Evolutionary conservation across 495 filamentous ascomycete genomes (phyloP).

Genomic region (Trichocladium uniseriatum): DNA sequence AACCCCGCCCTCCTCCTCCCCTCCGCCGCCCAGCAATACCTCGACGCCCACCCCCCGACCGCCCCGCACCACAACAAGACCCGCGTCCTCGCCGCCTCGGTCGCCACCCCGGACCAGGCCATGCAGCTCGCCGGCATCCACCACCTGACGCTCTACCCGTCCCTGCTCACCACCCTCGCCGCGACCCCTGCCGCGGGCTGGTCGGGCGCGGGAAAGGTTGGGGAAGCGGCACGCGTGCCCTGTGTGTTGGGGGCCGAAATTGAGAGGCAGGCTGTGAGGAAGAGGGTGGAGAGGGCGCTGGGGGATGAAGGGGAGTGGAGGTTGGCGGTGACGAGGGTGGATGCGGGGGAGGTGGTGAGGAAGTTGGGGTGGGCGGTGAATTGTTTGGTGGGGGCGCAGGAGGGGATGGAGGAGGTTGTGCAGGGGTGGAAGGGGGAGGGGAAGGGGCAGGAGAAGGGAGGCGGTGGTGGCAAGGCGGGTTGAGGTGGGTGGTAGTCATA

Average conservation of each 20-base stretch:
- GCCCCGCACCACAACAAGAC: constrained; percentile 26
- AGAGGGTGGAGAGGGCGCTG: constrained; percentile 13
- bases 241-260: neutral
- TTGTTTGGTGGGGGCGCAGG: constrained; percentile 53
- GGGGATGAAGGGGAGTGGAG: constrained; percentile 40
- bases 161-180: constrained; percentile 39
- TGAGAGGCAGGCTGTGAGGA: too few species aligned
- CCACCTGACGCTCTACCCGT: constrained; percentile 49
- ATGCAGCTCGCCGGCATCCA: constrained; percentile 48
- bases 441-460: too few species aligned
- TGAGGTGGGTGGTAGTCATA: too few species aligned
- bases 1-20: constrained; percentile 43
- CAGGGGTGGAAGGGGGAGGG: too few species aligned
- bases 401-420: constrained; percentile 41
- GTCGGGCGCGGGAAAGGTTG: constrained; percentile 9
- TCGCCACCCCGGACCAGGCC: constrained; percentile 48
- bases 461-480: too few species aligned
- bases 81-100: constrained; percentile 47
- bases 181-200: constrained; percentile 25
- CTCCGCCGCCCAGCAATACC: constrained; percentile 45
- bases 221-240: constrained; percentile 10
- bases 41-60: constrained; percentile 22
- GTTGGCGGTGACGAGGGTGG: constrained; percentile 41
- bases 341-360: constrained; percentile 39
- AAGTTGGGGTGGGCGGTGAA: constrained; percentile 52